Base-by-base conservation (phyloP, 176 grass and related monocot species). In the Puccinellia tenuiflora region DNA sequence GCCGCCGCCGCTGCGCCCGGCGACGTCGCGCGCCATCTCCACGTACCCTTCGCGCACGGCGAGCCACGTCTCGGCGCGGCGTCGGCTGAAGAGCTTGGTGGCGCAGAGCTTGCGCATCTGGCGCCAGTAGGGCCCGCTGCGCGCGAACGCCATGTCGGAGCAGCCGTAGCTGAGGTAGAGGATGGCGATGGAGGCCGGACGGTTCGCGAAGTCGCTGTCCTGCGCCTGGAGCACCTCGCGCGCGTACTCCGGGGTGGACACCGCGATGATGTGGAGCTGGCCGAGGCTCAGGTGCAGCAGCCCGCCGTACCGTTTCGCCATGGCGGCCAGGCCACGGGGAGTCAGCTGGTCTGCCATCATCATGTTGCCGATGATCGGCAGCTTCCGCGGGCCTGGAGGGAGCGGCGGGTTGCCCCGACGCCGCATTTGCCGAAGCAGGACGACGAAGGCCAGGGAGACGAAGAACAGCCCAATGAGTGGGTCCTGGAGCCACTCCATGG, bases 361-460 rank as follows among this genome's bases (percentile, higher is more conserved):
- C 95, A 98, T 95, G 92, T 95, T 98, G 50, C 95, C 95, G 16
- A 98, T 84, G 72, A 98, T 83, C 0, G 95, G 95, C 33, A 98
- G 71, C 17, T 66, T 40, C 43, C 67, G 90, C 1, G 95, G 95
- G 5, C 95, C 95, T 20, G 95, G 90, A 46, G 95, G 95, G 15
- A 66, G 17, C 5, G 83, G 89, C 5, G 85, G 73, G 33, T 85
- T 79, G 20, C 76, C 30, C 1, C 51, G 33, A 0, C 67, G 54
- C 12, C 20, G 33, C 0, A 79, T 67, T 22, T 83, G 48, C n/a
- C n/a, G n/a, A n/a, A n/a, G n/a, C 2, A 85, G 48, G 57, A 90
- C 11, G 5, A 90, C 10, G 0, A 90, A 9, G 5, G 78, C 67
- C 8, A 84, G 4, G 15, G 64, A 78, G 6, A n/a, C 74, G 3